Base-by-base conservation (phyloP, 1,139 yeast species). In the Arxiozyma slooffiae region DNA sequence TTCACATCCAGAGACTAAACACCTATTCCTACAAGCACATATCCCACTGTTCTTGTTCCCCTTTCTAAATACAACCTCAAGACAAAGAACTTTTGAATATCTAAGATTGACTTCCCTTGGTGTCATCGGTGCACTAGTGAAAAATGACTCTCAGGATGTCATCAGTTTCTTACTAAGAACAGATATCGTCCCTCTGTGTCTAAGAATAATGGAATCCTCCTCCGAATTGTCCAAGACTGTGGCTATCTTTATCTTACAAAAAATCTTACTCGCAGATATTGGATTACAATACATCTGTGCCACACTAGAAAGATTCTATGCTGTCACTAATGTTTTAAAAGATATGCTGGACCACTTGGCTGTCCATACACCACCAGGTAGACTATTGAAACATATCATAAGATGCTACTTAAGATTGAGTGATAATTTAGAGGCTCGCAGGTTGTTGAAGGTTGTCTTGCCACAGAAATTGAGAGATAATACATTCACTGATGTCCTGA, bases 91-190 rank as follows among this genome's bases (percentile, higher is more conserved):
- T 16, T 92, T 90, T 71, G 98, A 92, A 69, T 92, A 92, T 67
- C 75, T 92, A 60, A 76, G 98, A 57, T 75, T 92, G 55, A 92
- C 98, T 1, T 85, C 96, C 52, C 77, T 92, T 54, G 98, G 98
- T 38, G 97, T 92, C 5, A 87, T 92, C 66, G 98, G 98, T 18
- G 98, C 98, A 0, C 73, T 92, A 53, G 98, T 92, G 30, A 92
- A 92, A 62, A 90, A 90, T 67, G 98, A 92, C 64, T 86, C 96
- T 2, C 89, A 96, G 14, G 97, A 92, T 60, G 98, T 92, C 48
- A 90, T 92, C 55, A 85, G 85, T 55, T 92, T 92, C 64, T 72
- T 92, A 61, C 74, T 92, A 46, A 83, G 96, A 14, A 90, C 98
- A 0, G 98, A 92, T 66, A 92, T 92, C 58, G 95, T 92, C 40